Base-by-base conservation (phyloP, 1,284 basidiomycete species). In the Cryptococcus sp. region DNA sequence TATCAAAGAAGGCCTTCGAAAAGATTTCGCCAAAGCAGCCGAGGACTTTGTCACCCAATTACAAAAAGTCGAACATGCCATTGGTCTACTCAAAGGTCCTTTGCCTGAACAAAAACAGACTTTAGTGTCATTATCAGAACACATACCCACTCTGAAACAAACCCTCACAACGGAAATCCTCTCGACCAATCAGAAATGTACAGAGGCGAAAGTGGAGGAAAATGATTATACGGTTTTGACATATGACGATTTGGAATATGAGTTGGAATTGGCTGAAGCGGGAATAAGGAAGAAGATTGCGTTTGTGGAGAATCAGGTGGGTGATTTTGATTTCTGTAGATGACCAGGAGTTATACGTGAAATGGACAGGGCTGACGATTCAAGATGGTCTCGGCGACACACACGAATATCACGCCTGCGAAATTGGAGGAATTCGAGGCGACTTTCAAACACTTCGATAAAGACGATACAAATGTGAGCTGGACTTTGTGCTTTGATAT, bases 371-470 rank as follows among this genome's bases (percentile, higher is more conserved):
- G 44, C 36, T 51, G 49, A 56, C 34, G 13, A 46, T 53, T 60
- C 13, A 46, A 91, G 87, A 91, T 97, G 67, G 89, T 97, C 0
- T 94, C 94, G 5, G 68, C 72, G 0, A 64, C 62, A 45, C 70
- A 76, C 53, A 72, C 68, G 35, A 76, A 76, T 57, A 58, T 98
- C 60, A 96, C 94, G 0, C 93, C 96, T 0, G 93, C 92, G 3
- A 93, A 97, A 73, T 81, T 98, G 31, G 94, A 98, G 74, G 94
- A 98, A 72, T 98, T 98, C 64, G 94, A 98, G 74, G 86, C 87
- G 68, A 96, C 94, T 1, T 98, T 98, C 84, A 85, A 95, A 56
- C 94, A 97, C 78, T 98, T 98, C 71, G 94, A 97, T 76, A 87
- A 86, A 63, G 92, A 97, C 66, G 88, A 90, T 65, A 85, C 87